Evolutionary conservation across 192 early-diverging fungal genomes (phyloP), one percentile per base, ranked within the genome.

Genomic region (Borealophlyctis nickersoniae): DNA sequence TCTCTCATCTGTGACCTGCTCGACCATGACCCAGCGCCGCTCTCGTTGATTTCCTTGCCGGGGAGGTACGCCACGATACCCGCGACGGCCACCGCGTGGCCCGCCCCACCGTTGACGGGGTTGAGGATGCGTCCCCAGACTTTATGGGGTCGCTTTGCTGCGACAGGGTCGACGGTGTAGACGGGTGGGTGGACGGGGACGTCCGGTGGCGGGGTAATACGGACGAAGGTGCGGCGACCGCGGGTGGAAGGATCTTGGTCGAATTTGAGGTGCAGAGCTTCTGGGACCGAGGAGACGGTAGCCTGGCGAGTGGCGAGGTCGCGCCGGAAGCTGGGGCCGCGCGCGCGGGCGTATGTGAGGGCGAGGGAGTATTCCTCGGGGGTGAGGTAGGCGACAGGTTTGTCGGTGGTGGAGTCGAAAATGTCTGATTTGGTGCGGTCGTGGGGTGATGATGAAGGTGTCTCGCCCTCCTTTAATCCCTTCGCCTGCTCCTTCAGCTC

Each of bases 121-220:
- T 45, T 45, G 39, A 45, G 39, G 39, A 45, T 45, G 7, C 39
- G 39, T 7, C 39, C 39, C 39, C 39, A 45, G 39, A 45, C 39
- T 45, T 45, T 45, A 7, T 45, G 39, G 39, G 9, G 9, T 45
- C 19, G 9, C 39, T 45, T 45, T 45, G 19, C 9, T 7, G 39
- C 9, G 7, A 45, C 9, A 19, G 39, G 19, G 39, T 45, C 39
- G 7, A 45, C 39, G 9, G 39, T 45, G 39, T 45, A 45, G 39
- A 45, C 39, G 39, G 39, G 39, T 19, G 39, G 39, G 39, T 45
- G 39, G 39, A 45, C 39, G 19, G 39, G 39, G 39, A 45, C 39
- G 39, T 7, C 19, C 9, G 39, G 39, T 45, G 19, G 9, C 9
- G 9, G 7, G 7, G 9, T 7, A 19, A 45, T 7, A 19, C 9